phyloP scores from a whole-genome alignment of 2,329 filamentous ascomycete genomes.

The Sarocladium strictum region DNA sequence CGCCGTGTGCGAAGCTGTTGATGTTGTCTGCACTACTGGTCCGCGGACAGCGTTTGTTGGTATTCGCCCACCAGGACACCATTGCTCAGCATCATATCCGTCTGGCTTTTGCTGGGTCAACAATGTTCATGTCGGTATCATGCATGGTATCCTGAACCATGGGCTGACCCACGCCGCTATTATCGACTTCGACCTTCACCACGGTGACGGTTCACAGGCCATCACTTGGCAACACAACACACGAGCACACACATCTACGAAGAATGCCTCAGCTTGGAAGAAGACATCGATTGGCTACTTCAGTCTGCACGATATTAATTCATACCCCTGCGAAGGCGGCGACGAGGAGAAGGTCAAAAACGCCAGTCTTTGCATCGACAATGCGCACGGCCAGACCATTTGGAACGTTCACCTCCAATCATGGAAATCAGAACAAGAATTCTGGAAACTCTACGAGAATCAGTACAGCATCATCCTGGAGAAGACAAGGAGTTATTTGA shows the following conservation, averaged over 20 bases:
- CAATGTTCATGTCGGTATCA: constrained; percentile 95
- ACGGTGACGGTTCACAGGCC: constrained; percentile 91
- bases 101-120: constrained; percentile 99
- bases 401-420: constrained; percentile 94
- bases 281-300: constrained; percentile 92
- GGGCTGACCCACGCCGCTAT: constrained; percentile 91
- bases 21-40: constrained; percentile 64
- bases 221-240: constrained; percentile 90
- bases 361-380: constrained; percentile 89
- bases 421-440: constrained; percentile 78
- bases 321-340: constrained; percentile 92
- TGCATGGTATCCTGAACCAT: constrained; percentile 78
- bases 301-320: constrained; percentile 96
- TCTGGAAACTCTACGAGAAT: constrained; percentile 81
- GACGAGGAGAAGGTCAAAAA: constrained; percentile 90
- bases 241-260: constrained; percentile 54
- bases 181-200: constrained; percentile 85
- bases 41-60: constrained; percentile 82
- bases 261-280: constrained; percentile 70
- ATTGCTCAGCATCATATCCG: constrained; percentile 83
- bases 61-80: constrained; percentile 88
- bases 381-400: constrained; percentile 85
- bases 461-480: constrained; percentile 73
- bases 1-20: constrained; percentile 88
- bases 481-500: constrained; percentile 75